Percentiles rank a stretch among this genome's conserved stretches.
Conservation (phyloP, 768 basidiomycete genomes). For the Lentinula sp. region DNA sequence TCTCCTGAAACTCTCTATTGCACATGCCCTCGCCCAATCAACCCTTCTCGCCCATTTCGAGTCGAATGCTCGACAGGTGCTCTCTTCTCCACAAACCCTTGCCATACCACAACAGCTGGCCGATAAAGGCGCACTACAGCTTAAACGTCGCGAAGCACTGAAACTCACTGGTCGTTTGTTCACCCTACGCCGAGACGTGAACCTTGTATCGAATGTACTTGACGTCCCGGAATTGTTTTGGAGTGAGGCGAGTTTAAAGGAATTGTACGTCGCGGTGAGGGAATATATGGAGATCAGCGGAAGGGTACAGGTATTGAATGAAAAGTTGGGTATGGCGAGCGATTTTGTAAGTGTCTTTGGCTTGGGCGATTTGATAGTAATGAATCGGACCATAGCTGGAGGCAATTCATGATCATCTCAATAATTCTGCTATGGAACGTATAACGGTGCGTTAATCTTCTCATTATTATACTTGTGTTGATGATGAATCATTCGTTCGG, state of each 20-base stretch:
- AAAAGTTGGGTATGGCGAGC: constrained; percentile 80
- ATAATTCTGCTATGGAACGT: constrained; percentile 83
- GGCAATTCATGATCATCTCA: constrained; percentile 90
- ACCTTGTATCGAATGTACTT: constrained; percentile 87
- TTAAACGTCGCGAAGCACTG: constrained; percentile 78
- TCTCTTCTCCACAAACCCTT: constrained; percentile 70
- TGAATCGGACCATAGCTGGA: constrained; percentile 21
- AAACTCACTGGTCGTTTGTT: constrained; percentile 83
- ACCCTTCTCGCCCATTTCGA: constrained; percentile 90
- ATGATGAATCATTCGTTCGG: background rate
- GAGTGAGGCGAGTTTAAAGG: constrained; percentile 87
- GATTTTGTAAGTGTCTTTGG: constrained; percentile 61
- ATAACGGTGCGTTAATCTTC: constrained; percentile 53
- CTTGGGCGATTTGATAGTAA: background rate
- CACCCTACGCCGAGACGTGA: constrained; percentile 84
- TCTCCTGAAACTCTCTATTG: constrained; percentile 85
- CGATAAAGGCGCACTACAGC: constrained; percentile 62
- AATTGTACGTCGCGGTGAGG: constrained; percentile 85
- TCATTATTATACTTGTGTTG: constrained; percentile 29
- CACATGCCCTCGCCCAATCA: constrained; percentile 92
- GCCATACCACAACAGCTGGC: constrained; percentile 85
- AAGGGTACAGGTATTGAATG: constrained; percentile 80
- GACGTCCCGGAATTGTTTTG: constrained; percentile 94
- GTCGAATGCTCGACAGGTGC: constrained; percentile 64
- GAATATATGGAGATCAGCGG: constrained; percentile 92